Base-by-base conservation (phyloP, 2,329 filamentous ascomycete species). In the Epicoccum nigrum region DNA sequence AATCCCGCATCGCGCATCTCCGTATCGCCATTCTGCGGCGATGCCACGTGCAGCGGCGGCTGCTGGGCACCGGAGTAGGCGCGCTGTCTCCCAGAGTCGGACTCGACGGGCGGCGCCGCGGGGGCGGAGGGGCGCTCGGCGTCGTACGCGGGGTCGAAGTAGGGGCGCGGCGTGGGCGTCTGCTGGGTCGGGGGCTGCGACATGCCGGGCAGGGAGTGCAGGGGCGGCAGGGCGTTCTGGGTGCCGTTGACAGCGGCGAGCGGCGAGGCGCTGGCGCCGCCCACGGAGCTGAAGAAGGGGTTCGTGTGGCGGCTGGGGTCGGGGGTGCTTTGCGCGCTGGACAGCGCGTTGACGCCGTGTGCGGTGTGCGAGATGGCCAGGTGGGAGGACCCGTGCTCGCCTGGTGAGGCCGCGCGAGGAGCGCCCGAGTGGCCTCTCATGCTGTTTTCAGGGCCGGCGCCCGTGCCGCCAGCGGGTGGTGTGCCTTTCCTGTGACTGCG, bases 401-500 rank as follows among this genome's bases (percentile, higher is more conserved):
- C 54, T 17, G 62, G 56, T 44, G 60, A 56, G 23, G 54, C 55
- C 12, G 28, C 28, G 1, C 11, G 28, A 9, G 28, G 54, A 25
- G 12, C 45, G 40, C 4, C 25, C 45, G n/a, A n/a, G n/a, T n/a
- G n/a, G n/a, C n/a, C n/a, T n/a, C n/a, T n/a, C n/a, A n/a, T 30
- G 32, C 33, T 54, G 15, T 23, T 35, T 32, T n/a, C n/a, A n/a
- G 44, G 44, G 1, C 30, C 35, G 4, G 28, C 30, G 13, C 32
- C 30, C 23, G 33, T 62, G 33, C 50, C 57, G 9, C 51, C 55
- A 6, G 62, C 47, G 13, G 71, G 65, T 7, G 73, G 73, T 13
- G 70, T 70, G 32, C 63, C 69, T 46, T 73, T 70, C 25, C 61
- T 58, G 65, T 90, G 86, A 53, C 86, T 86, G 45, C 88, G 83